Conservation (phyloP, 129 eudicot genomes). For the sunflower (Helianthus annuus) region HanXRQr2.0-SUNRISE NC_035435.2:135865472-135865971, state of each 20-base stretch:
- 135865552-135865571: conserved; percentile 80
- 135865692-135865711: conserved; percentile 97
- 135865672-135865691: conserved; percentile 96
- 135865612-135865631: conserved; percentile 76
- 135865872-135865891: too few species aligned
- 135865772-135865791: too few species aligned
- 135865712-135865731: conserved; percentile 95
- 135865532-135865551: background rate
- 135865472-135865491: background rate
- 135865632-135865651: conserved; percentile 89
- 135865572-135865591: conserved; percentile 66
- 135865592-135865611: conserved; percentile 81
- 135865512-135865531: background rate
- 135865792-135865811: too few species aligned
- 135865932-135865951: background rate
- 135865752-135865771: too few species aligned
- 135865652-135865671: conserved; percentile 83
- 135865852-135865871: background rate
- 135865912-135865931: background rate
- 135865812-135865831: background rate
- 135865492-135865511: background rate
- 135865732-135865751: conserved; percentile 96
- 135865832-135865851: background rate
- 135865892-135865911: too few species aligned
- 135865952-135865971: too few species aligned